These are phyloP conservation scores for Sporisorium graminicola DNA, from an alignment of 1,284 basidiomycete species.

Conservation along the genomic window DNA sequence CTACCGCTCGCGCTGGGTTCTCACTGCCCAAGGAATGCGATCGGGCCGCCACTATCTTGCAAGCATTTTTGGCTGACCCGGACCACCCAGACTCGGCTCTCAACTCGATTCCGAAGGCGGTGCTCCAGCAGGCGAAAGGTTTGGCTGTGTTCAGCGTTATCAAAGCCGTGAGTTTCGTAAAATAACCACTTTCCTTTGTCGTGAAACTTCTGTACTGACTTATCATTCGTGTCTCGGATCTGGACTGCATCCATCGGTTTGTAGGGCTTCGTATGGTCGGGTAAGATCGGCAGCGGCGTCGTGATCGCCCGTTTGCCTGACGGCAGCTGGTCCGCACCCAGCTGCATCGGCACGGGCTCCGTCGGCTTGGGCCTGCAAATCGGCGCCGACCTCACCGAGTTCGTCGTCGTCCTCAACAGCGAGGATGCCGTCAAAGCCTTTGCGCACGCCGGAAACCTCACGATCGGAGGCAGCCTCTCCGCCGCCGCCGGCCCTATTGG, in stretches of 20 bases:
- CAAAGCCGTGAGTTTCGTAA: constrained; percentile 70
- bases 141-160: constrained; percentile 95
- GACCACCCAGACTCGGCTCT: constrained; percentile 88
- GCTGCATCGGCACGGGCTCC: constrained; percentile 91
- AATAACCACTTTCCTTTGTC: neutral
- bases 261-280: constrained; percentile 93
- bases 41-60: constrained; percentile 90
- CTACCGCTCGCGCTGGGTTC: constrained; percentile 64
- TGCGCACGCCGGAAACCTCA: constrained; percentile 93
- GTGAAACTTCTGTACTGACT: neutral
- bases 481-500: constrained; percentile 79
- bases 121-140: constrained; percentile 83
- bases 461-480: constrained; percentile 78
- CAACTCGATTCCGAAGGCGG: constrained; percentile 93
- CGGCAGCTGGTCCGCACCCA: constrained; percentile 96
- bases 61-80: constrained; percentile 91
- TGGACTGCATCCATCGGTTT: too few relatives aligned
- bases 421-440: constrained; percentile 96
- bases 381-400: constrained; percentile 75
- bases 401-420: constrained; percentile 90
- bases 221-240: too few relatives aligned
- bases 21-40: constrained; percentile 71
- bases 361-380: constrained; percentile 95
- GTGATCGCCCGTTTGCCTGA: constrained; percentile 94
- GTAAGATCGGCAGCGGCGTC: constrained; percentile 92